phyloP scores from a whole-genome alignment of 2,329 filamentous ascomycete genomes.

The Cryphonectria nitschkei region DNA sequence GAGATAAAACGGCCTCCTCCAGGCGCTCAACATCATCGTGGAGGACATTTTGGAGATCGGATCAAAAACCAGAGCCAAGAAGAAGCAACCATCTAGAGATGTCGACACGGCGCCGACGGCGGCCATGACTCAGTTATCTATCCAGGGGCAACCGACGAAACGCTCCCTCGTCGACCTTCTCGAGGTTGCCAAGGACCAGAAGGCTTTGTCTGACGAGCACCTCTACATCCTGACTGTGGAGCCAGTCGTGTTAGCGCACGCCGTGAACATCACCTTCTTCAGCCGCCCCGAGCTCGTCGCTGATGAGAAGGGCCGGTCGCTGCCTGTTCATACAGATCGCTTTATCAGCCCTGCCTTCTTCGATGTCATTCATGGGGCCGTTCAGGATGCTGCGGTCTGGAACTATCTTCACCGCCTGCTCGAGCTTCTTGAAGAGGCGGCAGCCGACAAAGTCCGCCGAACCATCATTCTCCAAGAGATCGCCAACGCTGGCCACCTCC shows the following conservation, averaged over 20 bases:
- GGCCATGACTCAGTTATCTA: constrained; percentile 40
- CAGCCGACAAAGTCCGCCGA: constrained; percentile 37
- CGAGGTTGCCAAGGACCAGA: constrained; percentile 40
- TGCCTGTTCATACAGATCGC: constrained; percentile 45
- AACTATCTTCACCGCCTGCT: constrained; percentile 45
- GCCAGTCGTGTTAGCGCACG: constrained; percentile 38
- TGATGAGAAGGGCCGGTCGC: constrained; percentile 48
- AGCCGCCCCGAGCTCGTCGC: constrained; percentile 46
- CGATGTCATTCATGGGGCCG: constrained; percentile 42
- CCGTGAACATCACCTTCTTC: constrained; percentile 44
- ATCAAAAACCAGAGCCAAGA: constrained; percentile 36
- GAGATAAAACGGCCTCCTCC: constrained; percentile 44
- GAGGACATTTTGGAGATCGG: constrained; percentile 47
- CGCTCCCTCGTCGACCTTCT: constrained; percentile 39
- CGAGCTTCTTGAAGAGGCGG: constrained; percentile 35
- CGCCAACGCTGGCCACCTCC: constrained; percentile 48
- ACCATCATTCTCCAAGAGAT: constrained; percentile 49
- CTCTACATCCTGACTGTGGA: constrained; percentile 40
- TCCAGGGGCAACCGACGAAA: constrained; percentile 35
- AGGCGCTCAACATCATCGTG: constrained; percentile 46
- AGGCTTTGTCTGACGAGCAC: constrained; percentile 39
- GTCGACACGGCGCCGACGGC: constrained; percentile 35
- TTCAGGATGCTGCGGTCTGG: constrained; percentile 46
- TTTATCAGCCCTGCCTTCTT: constrained; percentile 48
- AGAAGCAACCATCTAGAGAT: constrained; percentile 37